A percentile compares a stretch with the other conserved stretches of the same genome.
Evolutionary conservation across 768 basidiomycete species (phyloP).

Genomic region (Lyophyllum semitale): DNA sequence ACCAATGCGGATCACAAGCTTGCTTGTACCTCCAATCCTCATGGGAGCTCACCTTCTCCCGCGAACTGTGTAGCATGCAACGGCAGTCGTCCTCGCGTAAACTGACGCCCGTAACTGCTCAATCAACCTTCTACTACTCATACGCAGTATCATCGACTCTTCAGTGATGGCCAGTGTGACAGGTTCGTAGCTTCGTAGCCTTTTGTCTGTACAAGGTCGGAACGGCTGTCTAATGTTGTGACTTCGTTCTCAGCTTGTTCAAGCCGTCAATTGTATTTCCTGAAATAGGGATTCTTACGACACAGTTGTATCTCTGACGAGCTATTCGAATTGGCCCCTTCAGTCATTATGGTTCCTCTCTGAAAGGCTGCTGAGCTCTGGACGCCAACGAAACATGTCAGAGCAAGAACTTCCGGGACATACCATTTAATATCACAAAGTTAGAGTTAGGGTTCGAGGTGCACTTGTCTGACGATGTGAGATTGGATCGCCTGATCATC

Average conservation of each 20-base stretch:
- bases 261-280: neutral
- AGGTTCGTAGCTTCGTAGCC: constrained; percentile 10
- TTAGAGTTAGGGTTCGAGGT: constrained; percentile 10
- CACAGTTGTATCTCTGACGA: neutral
- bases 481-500: constrained; percentile 6
- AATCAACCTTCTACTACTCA: neutral
- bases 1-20: constrained; percentile 3
- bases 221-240: neutral
- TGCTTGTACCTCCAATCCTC: constrained; percentile 1
- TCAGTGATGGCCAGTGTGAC: neutral
- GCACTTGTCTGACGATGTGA: constrained; percentile 1
- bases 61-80: constrained; percentile 7
- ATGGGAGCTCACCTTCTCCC: constrained; percentile 12
- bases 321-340: neutral
- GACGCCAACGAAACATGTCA: neutral
- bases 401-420: constrained; percentile 1
- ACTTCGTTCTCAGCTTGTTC: neutral
- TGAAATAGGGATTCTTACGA: neutral
- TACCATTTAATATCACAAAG: neutral
- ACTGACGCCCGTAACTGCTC: neutral
- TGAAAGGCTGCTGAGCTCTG: neutral
- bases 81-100: neutral
- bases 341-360: neutral
- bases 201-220: neutral
- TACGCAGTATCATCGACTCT: neutral